Percentiles rank a stretch among this genome's conserved stretches.
These are phyloP conservation scores for Dipodascopsis uninucleata DNA, from an alignment of 805 yeast genomes.

Conservation along the genomic window DNA sequence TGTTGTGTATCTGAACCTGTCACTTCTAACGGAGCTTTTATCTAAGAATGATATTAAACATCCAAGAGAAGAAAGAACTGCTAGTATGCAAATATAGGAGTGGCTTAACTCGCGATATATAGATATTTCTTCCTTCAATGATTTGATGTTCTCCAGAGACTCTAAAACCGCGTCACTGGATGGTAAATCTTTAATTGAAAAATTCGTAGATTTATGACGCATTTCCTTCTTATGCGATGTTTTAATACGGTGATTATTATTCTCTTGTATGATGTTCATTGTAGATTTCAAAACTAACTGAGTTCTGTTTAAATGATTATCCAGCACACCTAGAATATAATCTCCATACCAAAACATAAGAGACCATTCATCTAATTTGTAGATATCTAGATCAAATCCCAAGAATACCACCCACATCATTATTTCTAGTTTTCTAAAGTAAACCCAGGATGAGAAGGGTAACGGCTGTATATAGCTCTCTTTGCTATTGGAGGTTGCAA, in stretches of 20 bases:
- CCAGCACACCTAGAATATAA: constrained; percentile 43
- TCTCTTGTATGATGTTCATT: not conserved
- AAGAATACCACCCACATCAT: constrained; percentile 72
- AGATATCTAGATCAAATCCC: constrained; percentile 73
- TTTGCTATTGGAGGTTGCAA: constrained; percentile 39
- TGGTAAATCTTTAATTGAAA: not conserved
- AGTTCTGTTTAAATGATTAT: constrained; percentile 47
- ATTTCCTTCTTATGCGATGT: not conserved
- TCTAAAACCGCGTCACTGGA: too few species aligned
- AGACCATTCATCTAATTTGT: constrained; percentile 64
- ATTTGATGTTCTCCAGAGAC: too few species aligned
- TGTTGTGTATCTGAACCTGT: constrained; percentile 18
- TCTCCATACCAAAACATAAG: constrained; percentile 66
- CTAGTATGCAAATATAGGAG: constrained; percentile 13
- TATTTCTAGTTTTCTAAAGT: constrained; percentile 56
- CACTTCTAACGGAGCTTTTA: too few species aligned
- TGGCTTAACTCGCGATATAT: constrained; percentile 10
- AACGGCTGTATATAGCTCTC: constrained; percentile 39
- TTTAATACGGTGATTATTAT: constrained; percentile 6
- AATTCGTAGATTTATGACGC: not conserved
- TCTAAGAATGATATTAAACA: constrained; percentile 1
- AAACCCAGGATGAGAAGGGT: constrained; percentile 70
- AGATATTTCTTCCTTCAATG: constrained; percentile 17
- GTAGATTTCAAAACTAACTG: constrained; percentile 31
- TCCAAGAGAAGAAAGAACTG: constrained; percentile 13